Base-by-base conservation (phyloP, 2,329 filamentous ascomycete species). In the Didymosphaeria variabile region DNA sequence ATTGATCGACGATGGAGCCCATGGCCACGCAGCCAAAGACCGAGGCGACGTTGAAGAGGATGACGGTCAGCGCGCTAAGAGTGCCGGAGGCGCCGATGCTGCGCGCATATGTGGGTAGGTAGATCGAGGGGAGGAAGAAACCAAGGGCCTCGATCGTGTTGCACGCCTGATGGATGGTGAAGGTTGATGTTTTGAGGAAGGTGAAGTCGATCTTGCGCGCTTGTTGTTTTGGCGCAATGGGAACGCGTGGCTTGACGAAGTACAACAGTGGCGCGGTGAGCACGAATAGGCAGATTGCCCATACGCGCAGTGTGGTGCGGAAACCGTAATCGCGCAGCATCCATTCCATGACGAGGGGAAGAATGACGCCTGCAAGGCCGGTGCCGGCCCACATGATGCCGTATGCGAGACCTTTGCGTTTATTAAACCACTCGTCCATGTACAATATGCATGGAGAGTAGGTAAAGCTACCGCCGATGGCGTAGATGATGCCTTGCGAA, bases 371-470 rank as follows among this genome's bases (percentile, higher is more conserved):
- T 0, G 79, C 79, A 2, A 80, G 65, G 1, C 82, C 83, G n/a
- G 68, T 71, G 6, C 69, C 72, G 15, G 69, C 69, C 83, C 85
- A 88, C 82, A 90, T 87, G 54, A 88, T 82, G n/a, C 88, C 88
- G 67, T 86, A 87, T 1, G 87, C 87, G 36, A 89, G 75, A 0
- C 87, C 86, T 54, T 87, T 87, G 46, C 83, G 82, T 45, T 78
- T 79, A 23, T 86, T 80, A 70, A 89, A 90, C 86, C 87, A 90
- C 71, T 89, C 85, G 62, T 89, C 85, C 64, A 89, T 79, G 74
- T 87, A 88, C 36, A 85, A 65, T 32, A 88, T 82, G 66, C 84
- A 85, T 0, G 87, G 86, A 29, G 81, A 83, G 70, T 87, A 88
- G 7, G 83, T 78, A 47, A 88, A 78, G 17, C 81, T 79, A 19